Conservation (phyloP, 306 rosid genomes). For the Medicago lupulina region DNA sequence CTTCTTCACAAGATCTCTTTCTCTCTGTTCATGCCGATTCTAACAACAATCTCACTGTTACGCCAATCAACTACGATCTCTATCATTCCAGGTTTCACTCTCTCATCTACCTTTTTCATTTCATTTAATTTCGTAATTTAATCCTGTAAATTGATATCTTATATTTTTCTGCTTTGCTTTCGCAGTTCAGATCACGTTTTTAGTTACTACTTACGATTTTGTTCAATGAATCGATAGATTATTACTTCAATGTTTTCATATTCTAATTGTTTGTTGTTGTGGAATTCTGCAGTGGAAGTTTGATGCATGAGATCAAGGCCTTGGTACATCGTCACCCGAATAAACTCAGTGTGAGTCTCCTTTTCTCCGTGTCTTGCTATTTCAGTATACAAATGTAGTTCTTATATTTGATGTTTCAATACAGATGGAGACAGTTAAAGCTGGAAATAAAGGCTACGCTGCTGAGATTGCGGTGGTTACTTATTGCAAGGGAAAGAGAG, state of each 20-base stretch:
- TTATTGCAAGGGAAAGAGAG: slow-evolving; percentile 62
- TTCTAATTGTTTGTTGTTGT: slow-evolving; percentile 34
- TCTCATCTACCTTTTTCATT: no score
- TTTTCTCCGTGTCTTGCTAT: slow-evolving; percentile 23
- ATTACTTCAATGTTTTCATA: slow-evolving; percentile 22
- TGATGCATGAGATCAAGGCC: slow-evolving; percentile 76
- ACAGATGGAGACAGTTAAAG: slow-evolving; percentile 73
- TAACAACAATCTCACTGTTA: slow-evolving; percentile 42
- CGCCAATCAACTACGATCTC: slow-evolving; percentile 80
- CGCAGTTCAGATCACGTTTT: slow-evolving; percentile 23
- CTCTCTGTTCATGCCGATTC: slow-evolving; percentile 51
- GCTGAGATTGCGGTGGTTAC: slow-evolving; percentile 82
- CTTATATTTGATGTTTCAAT: slow-evolving; percentile 35
- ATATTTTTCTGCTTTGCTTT: not conserved
- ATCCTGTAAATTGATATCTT: slow-evolving; percentile 14
- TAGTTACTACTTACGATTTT: slow-evolving; percentile 13
- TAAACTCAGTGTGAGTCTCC: slow-evolving; percentile 68
- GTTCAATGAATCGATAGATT: slow-evolving; percentile 10
- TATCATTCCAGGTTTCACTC: slow-evolving; percentile 79
- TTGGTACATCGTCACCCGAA: slow-evolving; percentile 88
- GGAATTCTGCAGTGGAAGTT: slow-evolving; percentile 67
- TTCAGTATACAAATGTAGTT: slow-evolving; percentile 31
- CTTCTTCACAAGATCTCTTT: slow-evolving; percentile 50
- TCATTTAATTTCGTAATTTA: not conserved
- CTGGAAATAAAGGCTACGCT: slow-evolving; percentile 76